Evolutionary conservation across 805 yeast species (phyloP), one percentile per base, ranked within the genome.

Genomic region (Candida adriatica): DNA sequence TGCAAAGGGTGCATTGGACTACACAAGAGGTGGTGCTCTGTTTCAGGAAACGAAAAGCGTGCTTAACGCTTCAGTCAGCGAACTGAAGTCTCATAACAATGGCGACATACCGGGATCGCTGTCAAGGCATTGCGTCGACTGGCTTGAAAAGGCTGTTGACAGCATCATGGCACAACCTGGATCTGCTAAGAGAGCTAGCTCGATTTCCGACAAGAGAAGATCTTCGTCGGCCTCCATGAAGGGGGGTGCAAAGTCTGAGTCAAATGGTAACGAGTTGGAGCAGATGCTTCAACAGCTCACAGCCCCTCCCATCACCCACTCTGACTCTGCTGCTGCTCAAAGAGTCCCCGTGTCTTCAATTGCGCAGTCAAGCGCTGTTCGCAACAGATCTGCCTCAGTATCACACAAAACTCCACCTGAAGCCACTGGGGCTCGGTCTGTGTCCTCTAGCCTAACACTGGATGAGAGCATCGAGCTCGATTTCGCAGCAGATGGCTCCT

Each of bases 401-500:
- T 35, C 41, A 6, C 39, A 36, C 13, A 26, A 31, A 29, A 39
- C 30, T 5, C 31, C 38, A 18, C 40, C 40, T 10, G 40, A 38
- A 24, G 15, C 30, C 16, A 24, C 18, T 8, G n/a, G 20, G n/a
- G 34, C 36, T 2, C 39, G 36, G 16, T 36, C 40, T 3, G 20
- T 33, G 7, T 31, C 32, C 7, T 31, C 38, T 8, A 36, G 35
- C 18, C 19, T 35, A 14, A 29, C 31, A 11, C 32, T 33, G 23
- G 41, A 34, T 27, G 47, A 48, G 24, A 43, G 43, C 34, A 35
- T 49, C 2, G 62, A 59, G 33, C 56, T 55, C 44, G 86, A 79
- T 36, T 80, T 78, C 53, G 82, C 80, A n/a, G 85, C 85, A 3
- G 92, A 82, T 57, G 90, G 86, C 1, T 82, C 90, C 0, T 57